Conservation (phyloP, 176 grass and related monocot genomes). For the Oryza rufipogon region DNA sequence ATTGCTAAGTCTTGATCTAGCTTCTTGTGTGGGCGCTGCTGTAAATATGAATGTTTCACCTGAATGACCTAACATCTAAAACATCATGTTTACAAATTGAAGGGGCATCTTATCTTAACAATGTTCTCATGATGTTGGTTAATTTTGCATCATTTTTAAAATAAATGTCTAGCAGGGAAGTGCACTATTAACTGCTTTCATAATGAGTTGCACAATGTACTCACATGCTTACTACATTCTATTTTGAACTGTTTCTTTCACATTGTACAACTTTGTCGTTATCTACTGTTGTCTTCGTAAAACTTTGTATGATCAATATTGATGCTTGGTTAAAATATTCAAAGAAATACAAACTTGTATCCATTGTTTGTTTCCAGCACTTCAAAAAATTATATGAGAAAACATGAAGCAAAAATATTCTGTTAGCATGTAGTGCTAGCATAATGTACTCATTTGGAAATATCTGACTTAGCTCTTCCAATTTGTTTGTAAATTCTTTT, state of each 20-base stretch:
- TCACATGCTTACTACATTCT: conserved; percentile 7
- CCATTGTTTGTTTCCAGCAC: conserved; percentile 8
- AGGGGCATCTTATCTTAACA: neutral
- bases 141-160: conserved; percentile 7
- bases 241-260: conserved; percentile 8
- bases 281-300: conserved; percentile 11
- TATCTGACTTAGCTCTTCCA: conserved; percentile 18
- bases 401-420: neutral
- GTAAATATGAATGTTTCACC: conserved; percentile 13
- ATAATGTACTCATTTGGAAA: conserved; percentile 3
- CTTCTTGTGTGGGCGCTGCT: neutral
- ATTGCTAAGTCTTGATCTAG: neutral
- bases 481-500: conserved; percentile 24
- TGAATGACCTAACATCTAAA: neutral
- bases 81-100: neutral
- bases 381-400: neutral
- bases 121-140: neutral
- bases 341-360: conserved; percentile 14
- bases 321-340: conserved; percentile 18
- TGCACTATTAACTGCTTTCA: neutral
- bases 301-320: conserved; percentile 5
- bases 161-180: neutral
- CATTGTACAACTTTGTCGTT: neutral
- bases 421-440: neutral
- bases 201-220: conserved; percentile 24